These are phyloP conservation scores for Eucalyptus pauciflora DNA, from an alignment of 345 rosid genomes.

Conservation along the genomic window DNA sequence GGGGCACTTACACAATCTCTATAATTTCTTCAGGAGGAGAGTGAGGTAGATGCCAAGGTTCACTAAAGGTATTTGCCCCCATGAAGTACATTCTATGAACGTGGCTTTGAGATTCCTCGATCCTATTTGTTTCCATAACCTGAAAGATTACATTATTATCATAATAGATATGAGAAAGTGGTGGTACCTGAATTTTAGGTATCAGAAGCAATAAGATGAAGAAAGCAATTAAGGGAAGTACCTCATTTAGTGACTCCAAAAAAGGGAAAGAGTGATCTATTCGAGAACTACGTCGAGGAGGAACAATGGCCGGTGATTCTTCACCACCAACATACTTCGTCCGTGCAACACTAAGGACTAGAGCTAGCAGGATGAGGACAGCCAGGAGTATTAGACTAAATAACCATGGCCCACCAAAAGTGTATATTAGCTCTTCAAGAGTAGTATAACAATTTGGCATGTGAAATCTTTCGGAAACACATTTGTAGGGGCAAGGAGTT, in stretches of 20 bases:
- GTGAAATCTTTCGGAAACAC: constrained; percentile 78
- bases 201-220: not conserved
- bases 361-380: constrained; percentile 70
- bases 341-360: constrained; percentile 89
- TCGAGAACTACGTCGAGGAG: constrained; percentile 54
- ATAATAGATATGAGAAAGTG: not conserved
- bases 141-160: not conserved
- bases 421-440: constrained; percentile 81
- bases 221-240: not conserved
- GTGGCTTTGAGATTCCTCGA: constrained; percentile 81
- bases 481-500: constrained; percentile 79
- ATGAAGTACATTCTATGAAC: constrained; percentile 83
- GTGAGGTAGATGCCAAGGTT: constrained; percentile 85
- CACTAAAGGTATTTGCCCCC: constrained; percentile 85
- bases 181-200: not conserved
- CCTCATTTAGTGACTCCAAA: constrained; percentile 92
- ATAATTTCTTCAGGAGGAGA: constrained; percentile 76
- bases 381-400: constrained; percentile 65
- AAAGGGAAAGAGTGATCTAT: constrained; percentile 87
- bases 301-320: constrained; percentile 50
- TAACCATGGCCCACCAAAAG: constrained; percentile 95
- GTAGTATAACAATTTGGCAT: constrained; percentile 90
- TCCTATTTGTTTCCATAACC: constrained; percentile 88
- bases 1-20: constrained; percentile 69
- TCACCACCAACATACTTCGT: constrained; percentile 87